Conservation (phyloP, 148 eudicot species). For the Salicornia ramosissima region DNA sequence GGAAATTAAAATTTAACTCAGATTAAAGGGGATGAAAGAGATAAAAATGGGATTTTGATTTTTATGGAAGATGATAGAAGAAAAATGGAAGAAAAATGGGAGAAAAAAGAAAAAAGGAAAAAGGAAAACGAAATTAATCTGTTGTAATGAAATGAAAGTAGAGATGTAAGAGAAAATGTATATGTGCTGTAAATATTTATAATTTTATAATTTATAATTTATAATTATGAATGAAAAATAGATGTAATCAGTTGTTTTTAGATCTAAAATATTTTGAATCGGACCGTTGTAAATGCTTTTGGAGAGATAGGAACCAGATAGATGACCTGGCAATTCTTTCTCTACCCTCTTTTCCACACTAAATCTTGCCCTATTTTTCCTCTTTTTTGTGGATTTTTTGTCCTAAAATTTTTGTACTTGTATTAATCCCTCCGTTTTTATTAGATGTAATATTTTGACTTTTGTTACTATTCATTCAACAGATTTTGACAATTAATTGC, state of each 20-base stretch:
- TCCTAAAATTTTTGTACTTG: too few species aligned
- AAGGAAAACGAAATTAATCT: background rate
- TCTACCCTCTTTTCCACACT: background rate
- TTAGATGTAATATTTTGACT: too few species aligned
- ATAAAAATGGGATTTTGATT: background rate
- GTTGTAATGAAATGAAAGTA: background rate
- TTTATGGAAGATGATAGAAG: background rate
- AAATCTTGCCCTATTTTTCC: background rate
- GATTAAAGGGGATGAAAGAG: background rate
- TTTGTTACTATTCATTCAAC: too few species aligned
- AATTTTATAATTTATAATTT: too few species aligned
- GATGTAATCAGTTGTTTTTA: background rate
- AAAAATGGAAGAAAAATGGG: background rate
- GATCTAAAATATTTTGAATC: background rate
- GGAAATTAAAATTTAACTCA: background rate
- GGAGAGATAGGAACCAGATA: background rate
- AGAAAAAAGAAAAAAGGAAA: background rate
- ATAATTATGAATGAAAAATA: too few species aligned
- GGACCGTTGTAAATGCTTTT: constrained; percentile 4
- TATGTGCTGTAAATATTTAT: background rate
- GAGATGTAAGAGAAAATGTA: too few species aligned
- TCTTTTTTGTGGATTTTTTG: too few species aligned
- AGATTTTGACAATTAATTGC: too few species aligned
- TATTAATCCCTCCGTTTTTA: too few species aligned
- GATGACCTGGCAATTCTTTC: background rate